These are phyloP conservation scores for Buxus sempervirens DNA, from an alignment of 164 flowering plant genomes.

Conservation along the genomic window DNA sequence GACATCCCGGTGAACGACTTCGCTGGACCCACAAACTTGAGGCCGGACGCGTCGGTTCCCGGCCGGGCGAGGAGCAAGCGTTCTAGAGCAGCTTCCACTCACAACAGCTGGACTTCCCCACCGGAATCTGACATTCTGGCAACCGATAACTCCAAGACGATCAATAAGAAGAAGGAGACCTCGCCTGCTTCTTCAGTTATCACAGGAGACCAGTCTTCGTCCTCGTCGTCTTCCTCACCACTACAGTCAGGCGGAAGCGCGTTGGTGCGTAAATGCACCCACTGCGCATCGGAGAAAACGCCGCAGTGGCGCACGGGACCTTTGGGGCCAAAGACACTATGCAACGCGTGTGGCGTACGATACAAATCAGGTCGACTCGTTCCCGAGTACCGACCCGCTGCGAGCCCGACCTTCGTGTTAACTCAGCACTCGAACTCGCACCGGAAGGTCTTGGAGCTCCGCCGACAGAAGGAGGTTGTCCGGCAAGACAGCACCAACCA, in stretches of 20 bases:
- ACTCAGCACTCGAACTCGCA: constrained; percentile 67
- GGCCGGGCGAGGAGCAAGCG: constrained; percentile 41
- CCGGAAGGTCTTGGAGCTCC: constrained; percentile 65
- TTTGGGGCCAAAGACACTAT: constrained; percentile 59
- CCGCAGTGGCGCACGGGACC: constrained; percentile 79
- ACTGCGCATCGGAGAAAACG: constrained; percentile 67
- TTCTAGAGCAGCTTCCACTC: constrained; percentile 19
- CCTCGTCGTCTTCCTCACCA: constrained; percentile 9
- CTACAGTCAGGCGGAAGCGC: constrained; percentile 14
- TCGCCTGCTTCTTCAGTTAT: neutral
- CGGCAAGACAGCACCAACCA: constrained; percentile 19
- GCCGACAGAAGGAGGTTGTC: constrained; percentile 47
- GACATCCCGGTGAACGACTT: constrained; percentile 26
- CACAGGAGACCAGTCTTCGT: neutral
- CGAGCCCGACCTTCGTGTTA: constrained; percentile 62
- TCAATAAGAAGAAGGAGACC: neutral
- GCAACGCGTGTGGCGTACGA: constrained; percentile 68
- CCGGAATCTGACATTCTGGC: constrained; percentile 11
- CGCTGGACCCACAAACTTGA: constrained; percentile 12
- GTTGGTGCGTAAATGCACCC: constrained; percentile 47
- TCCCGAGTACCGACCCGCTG: constrained; percentile 69
- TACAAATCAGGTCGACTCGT: constrained; percentile 68
- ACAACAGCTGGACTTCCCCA: constrained; percentile 15
- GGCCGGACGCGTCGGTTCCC: constrained; percentile 27
- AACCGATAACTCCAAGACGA: constrained; percentile 12